phyloP scores from a whole-genome alignment of 2,329 filamentous ascomycete genomes.

The Aureobasidium sp. region DNA sequence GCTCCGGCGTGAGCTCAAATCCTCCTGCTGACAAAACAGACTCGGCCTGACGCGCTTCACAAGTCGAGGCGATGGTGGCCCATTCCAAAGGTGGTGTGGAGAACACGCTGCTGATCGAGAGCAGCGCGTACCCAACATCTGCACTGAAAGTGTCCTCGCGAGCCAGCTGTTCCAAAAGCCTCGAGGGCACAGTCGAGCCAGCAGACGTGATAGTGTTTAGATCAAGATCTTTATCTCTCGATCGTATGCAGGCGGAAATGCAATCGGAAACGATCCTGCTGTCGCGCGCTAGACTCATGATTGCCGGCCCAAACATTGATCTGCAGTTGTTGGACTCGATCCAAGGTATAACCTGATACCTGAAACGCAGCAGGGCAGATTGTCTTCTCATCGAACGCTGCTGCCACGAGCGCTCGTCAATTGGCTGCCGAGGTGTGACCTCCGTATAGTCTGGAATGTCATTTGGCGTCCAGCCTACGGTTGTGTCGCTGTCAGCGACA shows the following conservation, averaged over 20 bases:
- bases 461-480: not conserved
- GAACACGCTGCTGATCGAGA: not conserved
- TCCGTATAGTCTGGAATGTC: not conserved
- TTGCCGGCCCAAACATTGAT: not conserved
- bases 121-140: not conserved
- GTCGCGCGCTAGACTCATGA: constrained; percentile 1
- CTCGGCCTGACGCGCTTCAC: not conserved
- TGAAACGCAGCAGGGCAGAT: not conserved
- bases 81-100: not conserved
- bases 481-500: not conserved
- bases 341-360: not conserved
- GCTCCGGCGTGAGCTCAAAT: not conserved
- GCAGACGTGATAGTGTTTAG: not conserved
- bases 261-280: not conserved
- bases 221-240: not conserved
- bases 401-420: not conserved
- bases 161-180: not conserved
- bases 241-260: not conserved
- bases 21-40: not conserved
- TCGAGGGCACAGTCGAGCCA: not conserved
- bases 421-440: not conserved
- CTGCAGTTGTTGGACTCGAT: constrained; percentile 2
- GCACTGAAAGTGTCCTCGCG: not conserved
- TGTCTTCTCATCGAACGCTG: not conserved
- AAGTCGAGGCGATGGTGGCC: not conserved